Evolutionary conservation across 2,329 filamentous ascomycete species (phyloP), one percentile per base, ranked within the genome.

Genomic region (Aureobasidium sp.): DNA sequence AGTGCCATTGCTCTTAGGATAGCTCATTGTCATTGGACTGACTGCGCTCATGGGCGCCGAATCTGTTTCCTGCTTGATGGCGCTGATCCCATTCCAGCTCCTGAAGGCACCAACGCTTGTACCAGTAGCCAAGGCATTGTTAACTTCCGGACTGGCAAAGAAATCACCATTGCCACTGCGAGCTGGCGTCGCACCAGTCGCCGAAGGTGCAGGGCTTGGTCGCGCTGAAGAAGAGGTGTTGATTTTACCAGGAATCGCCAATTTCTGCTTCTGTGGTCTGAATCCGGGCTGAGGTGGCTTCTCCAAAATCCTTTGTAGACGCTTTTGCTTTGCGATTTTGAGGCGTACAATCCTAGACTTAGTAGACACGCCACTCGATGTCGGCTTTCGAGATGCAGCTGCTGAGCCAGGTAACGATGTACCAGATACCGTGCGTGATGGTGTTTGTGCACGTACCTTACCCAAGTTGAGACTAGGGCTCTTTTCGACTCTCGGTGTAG

Each of bases 401-500:
- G 44, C 17, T 14, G 51, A 27, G 3, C 22, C 21, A 19, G 40
- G 49, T 5, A 25, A 25, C 10, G 54, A 34, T n/a, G 38, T 25
- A 11, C 34, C 35, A 39, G 45, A 50, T 16, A 39, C 34, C 4
- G 45, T 19, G 21, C 48, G 48, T 10, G 48, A 51, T 17, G 48
- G 48, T 24, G 48, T 51, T 17, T 51, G 35, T 14, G 48, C 27
- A 6, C 41, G 24, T 41, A 41, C 22, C 22, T 45, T 45, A 22
- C 32, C 37, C 1, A 34, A 17, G 29, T 37, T 47, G 37, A 51
- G 7, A 24, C 48, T 54, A 5, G 53, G 34, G n/a, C 44, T 48
- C 25, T 38, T 39, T 19, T 57, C 44, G 12, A 53, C 45, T 38
- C 55, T 58, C 12, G 47, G 34, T 21, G 45, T 45, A 11, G 45